These are phyloP conservation scores for Nannizzia gypsea DNA, from an alignment of 2,329 filamentous ascomycete genomes.

Conservation along the genomic window DNA sequence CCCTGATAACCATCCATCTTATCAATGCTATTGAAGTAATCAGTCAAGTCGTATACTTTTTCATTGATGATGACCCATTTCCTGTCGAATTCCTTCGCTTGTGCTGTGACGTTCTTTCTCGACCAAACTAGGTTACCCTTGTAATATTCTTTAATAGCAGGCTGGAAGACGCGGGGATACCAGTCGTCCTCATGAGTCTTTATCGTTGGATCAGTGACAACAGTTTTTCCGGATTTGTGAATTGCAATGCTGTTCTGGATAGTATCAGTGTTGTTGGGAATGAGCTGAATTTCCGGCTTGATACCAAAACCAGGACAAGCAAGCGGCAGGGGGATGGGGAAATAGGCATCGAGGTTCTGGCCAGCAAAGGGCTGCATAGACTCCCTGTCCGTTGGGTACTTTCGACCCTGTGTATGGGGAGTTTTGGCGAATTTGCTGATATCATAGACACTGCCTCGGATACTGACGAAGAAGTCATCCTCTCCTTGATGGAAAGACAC, in stretches of 20 bases:
- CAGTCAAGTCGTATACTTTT: slow-evolving; percentile 74
- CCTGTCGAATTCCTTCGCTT: slow-evolving; percentile 57
- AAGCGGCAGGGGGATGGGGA: slow-evolving; percentile 61
- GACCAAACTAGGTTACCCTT: slow-evolving; percentile 75
- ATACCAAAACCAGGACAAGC: slow-evolving; percentile 65
- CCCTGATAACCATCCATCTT: slow-evolving; percentile 41
- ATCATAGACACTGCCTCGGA: slow-evolving; percentile 84
- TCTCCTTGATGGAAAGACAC: slow-evolving; percentile 58
- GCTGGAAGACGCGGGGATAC: slow-evolving; percentile 65
- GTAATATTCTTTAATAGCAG: slow-evolving; percentile 72
- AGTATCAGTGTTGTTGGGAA: slow-evolving; percentile 55
- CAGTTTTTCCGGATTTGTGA: slow-evolving; percentile 58
- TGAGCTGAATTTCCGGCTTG: slow-evolving; percentile 37
- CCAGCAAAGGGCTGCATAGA: slow-evolving; percentile 71
- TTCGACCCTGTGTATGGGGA: slow-evolving; percentile 58
- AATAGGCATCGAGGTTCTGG: slow-evolving; percentile 70
- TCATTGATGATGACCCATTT: slow-evolving; percentile 70
- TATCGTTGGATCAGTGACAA: slow-evolving; percentile 40
- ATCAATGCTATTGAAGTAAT: slow-evolving; percentile 74
- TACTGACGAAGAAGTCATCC: slow-evolving; percentile 74
- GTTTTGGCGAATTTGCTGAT: slow-evolving; percentile 75
- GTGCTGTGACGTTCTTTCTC: slow-evolving; percentile 43
- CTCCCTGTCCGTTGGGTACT: slow-evolving; percentile 25
- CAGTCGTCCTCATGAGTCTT: slow-evolving; percentile 54
- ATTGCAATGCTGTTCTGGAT: slow-evolving; percentile 43